Base-by-base conservation (phyloP, 768 basidiomycete species). In the Xanthoconium purpureum region DNA sequence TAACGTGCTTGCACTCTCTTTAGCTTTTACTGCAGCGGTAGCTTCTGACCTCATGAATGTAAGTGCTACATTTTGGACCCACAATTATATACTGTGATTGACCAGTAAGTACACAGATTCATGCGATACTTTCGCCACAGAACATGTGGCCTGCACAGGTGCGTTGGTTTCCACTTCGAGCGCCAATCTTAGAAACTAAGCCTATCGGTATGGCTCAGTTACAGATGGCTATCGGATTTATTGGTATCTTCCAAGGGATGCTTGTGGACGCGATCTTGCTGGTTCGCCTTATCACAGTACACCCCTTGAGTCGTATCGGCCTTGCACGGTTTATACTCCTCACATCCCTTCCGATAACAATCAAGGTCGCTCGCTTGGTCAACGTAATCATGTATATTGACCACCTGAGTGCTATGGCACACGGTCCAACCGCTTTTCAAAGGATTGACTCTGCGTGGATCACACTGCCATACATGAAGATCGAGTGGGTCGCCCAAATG, bases 401-500 rank as follows among this genome's bases (percentile, higher is more conserved):
- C 52, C 58, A 30, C 40, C 6, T 58, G 44, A 32, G 12, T 42
- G 8, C 13, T 3, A 17, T 46, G 35, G 24, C n/a, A 12, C 40
- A 39, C n/a, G 30, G 49, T 50, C 43, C 54, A 11, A 4, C 50
- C 13, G 18, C 30, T 17, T 15, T 29, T 43, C 5, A 47, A 32
- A 15, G n/a, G 2, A 39, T 59, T 33, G 29, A 15, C 15, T 17
- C 20, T 5, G 44, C 55, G 5, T 73, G 61, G 60, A 35, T 46
- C 12, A 10, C 58, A 15, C 52, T 61, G 4, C 72, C 69, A 12
- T 69, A 63, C 53, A 9, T 72, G 24, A 73, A 66, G 48, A 63
- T 69, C 18, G 72, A 69, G 30, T 71, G 70, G 67, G 54, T 55
- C 6, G 45, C 63, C 1, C 70, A 71, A 54, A 33, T 68, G 2